Base-by-base conservation (phyloP, 371 early-diverging fungal genomes). In the Lichtheimia ornata region DNA sequence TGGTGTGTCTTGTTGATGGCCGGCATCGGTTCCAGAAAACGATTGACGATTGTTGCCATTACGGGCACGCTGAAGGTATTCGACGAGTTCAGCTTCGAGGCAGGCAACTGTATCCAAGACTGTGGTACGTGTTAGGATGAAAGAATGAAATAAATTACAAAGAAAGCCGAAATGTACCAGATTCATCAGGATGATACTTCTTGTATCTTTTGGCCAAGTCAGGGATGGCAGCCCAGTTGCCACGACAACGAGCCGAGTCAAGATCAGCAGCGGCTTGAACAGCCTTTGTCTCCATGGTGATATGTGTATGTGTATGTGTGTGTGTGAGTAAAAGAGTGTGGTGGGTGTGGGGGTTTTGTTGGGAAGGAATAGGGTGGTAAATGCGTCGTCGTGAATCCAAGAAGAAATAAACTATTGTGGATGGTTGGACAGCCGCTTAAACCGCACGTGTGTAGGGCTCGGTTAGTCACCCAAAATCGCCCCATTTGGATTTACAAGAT, bases 151-250 rank as follows among this genome's bases (percentile, higher is more conserved):
- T 6, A 50, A 44, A 50, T 30, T 50, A 47, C 13, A 17, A 59
- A 50, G 50, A 43, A 35, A 35, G 47, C 7, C 20, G 41, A 35
- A 51, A 17, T 45, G 60, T 73, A 88, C 91, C 88, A 61, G 78
- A 63, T 42, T 87, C 91, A 18, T 83, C 74, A 24, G 87, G 80
- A 59, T 84, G 83, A 58, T 85, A 85, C 56, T 87, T 88, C 47
- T 82, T 65, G 58, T 88, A 89, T 28, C 84, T 77, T 53, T 81
- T 75, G 7, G 89, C 86, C 17, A 89, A 76, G 56, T 87, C 83
- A 58, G 84, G 81, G 43, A 89, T 69, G n/a, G 72, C 67, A 9
- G 52, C 50, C 87, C 87, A 89, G 45, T 67, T 69, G 7, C 83
- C 87, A 41, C 76, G 76, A 59, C 84, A 86, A 12, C 87, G 79